These are phyloP conservation scores for Hebeloma cylindrosporum DNA, from an alignment of 768 basidiomycete species.

Conservation along the genomic window DNA sequence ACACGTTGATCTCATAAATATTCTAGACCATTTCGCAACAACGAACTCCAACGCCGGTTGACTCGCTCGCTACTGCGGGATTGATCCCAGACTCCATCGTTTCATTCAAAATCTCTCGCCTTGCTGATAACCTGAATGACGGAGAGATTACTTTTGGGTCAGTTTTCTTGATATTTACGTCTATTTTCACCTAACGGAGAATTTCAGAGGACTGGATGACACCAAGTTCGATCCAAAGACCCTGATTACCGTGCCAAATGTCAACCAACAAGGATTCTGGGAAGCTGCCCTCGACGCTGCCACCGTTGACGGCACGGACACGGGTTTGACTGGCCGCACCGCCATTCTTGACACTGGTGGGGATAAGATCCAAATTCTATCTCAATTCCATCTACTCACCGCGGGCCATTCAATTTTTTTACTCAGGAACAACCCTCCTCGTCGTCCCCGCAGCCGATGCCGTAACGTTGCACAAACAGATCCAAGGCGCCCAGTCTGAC, in stretches of 20 bases:
- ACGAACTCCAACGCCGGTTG: constrained; percentile 63
- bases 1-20: neutral
- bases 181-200: neutral
- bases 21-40: constrained; percentile 63
- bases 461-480: constrained; percentile 40
- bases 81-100: constrained; percentile 64
- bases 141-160: constrained; percentile 82
- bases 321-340: constrained; percentile 58
- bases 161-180: neutral
- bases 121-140: constrained; percentile 66
- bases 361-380: too few relatives aligned
- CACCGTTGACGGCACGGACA: constrained; percentile 54
- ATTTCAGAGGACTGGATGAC: constrained; percentile 52
- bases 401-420: neutral
- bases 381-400: too few relatives aligned
- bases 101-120: constrained; percentile 79
- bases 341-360: constrained; percentile 70
- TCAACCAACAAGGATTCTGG: constrained; percentile 77
- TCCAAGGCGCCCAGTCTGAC: constrained; percentile 41
- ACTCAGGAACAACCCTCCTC: neutral
- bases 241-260: constrained; percentile 59
- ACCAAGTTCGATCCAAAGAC: constrained; percentile 65
- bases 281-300: constrained; percentile 63
- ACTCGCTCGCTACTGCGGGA: constrained; percentile 59
- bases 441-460: too few relatives aligned